Evolutionary conservation across 1,284 basidiomycete genomes (phyloP), one percentile per base, ranked within the genome.

Genomic region (Meripilus lineatus): DNA sequence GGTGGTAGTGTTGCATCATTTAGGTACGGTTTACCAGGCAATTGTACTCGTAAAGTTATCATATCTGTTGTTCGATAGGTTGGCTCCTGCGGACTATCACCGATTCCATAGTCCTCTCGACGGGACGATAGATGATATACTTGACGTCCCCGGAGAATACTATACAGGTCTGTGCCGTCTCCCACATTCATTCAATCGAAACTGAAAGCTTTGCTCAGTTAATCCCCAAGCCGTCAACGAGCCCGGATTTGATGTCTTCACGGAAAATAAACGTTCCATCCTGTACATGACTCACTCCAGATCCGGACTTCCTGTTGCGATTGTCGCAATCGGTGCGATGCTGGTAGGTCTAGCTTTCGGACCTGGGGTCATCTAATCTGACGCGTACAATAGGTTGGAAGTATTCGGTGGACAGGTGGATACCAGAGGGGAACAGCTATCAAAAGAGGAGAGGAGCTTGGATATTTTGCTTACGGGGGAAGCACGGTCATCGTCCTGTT

Each of bases 171-270:
- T 43, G 66, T 49, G 6, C 7, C 15, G 5, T 24, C 1, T 23
- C 26, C 14, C 15, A 32, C 6, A 26, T 4, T 25, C 20, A 28
- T 14, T 18, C 11, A 18, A 7, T 32, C 25, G 30, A 30, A 15
- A 23, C 38, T 33, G 6, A 26, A 13, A 2, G 3, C 3, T 21
- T 13, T 26, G 14, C 20, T 59, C 56, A 69, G 83, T 85, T 26
- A 89, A 90, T 56, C 90, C 90, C 0, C 86, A 90, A 61, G 89
- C 88, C 0, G 75, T 93, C 47, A 90, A 87, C 53, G 81, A 83
- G 61, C 51, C 57, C 8, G 68, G 74, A 2, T 79, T 89, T 42
- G 82, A 89, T 56, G 84, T 89, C 2, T 81, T 89, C 56, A 84
- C 84, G 1, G 77, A 75, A 11, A 90, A 90, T 63, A 75, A 73